phyloP scores from a whole-genome alignment of 768 basidiomycete species.

The Postia placenta region DNA sequence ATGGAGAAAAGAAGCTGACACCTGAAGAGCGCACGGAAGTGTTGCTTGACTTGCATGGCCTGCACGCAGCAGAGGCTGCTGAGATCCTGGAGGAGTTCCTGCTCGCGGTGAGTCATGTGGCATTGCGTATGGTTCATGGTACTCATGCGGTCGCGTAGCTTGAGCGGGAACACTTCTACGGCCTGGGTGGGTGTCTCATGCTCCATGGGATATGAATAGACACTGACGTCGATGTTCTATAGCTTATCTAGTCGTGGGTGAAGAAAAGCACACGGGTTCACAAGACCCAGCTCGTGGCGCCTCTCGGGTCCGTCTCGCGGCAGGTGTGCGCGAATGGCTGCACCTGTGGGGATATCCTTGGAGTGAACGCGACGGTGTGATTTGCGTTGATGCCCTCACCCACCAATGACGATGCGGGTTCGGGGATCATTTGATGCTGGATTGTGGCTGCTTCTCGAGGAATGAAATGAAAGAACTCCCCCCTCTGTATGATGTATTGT shows the following conservation, averaged over 20 bases:
- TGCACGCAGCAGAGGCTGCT: slow-evolving; percentile 90
- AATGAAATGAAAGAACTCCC: slow-evolving; percentile 1
- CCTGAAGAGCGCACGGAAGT: slow-evolving; percentile 89
- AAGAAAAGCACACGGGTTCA: slow-evolving; percentile 94
- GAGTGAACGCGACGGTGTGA: slow-evolving; percentile 86
- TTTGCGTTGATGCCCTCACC: slow-evolving; percentile 83
- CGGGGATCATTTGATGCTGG: not conserved
- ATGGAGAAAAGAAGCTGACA: slow-evolving; percentile 51
- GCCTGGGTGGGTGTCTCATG: slow-evolving; percentile 52
- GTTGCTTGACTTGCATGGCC: slow-evolving; percentile 85
- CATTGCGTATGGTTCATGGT: not conserved
- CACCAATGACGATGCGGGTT: slow-evolving; percentile 33
- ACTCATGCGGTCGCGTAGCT: slow-evolving; percentile 38
- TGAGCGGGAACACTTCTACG: slow-evolving; percentile 84
- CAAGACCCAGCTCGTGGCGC: slow-evolving; percentile 79
- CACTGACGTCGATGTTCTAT: not conserved
- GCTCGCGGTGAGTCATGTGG: slow-evolving; percentile 59
- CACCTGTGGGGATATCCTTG: slow-evolving; percentile 95
- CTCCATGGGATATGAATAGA: no score
- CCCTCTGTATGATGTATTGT: slow-evolving; percentile 2
- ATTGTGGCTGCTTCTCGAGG: not conserved
- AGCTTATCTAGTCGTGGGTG: slow-evolving; percentile 90
- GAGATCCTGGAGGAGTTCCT: slow-evolving; percentile 89
- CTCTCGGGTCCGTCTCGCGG: slow-evolving; percentile 75
- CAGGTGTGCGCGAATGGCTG: slow-evolving; percentile 86